Base-by-base conservation (phyloP, 352 stramenopile genomes). In the Hyaloperonospora arabidopsidis region DNA sequence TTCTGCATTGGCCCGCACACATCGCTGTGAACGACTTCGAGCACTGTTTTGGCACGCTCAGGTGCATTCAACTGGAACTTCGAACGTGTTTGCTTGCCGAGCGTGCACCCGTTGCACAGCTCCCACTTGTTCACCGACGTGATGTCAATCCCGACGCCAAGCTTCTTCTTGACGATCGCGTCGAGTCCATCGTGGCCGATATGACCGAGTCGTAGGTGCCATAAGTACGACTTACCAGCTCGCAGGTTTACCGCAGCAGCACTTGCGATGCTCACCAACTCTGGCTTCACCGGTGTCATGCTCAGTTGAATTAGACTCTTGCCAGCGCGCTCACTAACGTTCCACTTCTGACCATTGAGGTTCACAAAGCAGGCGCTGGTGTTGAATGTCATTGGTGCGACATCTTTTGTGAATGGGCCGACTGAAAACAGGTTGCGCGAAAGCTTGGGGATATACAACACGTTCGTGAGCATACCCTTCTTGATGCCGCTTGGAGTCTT, bases 221-320 rank as follows among this genome's bases (percentile, higher is more conserved):
- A 44, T 8, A 44, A 21, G 38, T 44, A 44, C 12, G 38, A 44
- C 38, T 44, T 44, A n/a, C n/a, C n/a, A 6, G 38, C n/a, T n/a
- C n/a, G 11, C 38, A n/a, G 19, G 3, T 5, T 21, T 17, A 5
- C 1, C 5, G 1, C 38, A 19, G 6, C 19, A 4, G 38, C 10
- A 21, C 7, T n/a, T 8, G 19, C 13, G n/a, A n/a, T 17, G 15
- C 5, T 17, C 38, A n/a, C 38, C 11, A 2, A 7, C 4, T 21
- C 1, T 44, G n/a, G 8, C 8, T 3, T 21, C 1, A 17, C 15
- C 5, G 38, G 38, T 8, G 38, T 44, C 38, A 44, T 44, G n/a
- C 2, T 1, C 13, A 44, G 38, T 1, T 44, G 13, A 6, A 44
- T 21, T n/a, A 44, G 8, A 44, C 38, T n/a, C 15, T 44, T 44